These are phyloP conservation scores for Leccinum rimulosum DNA, from an alignment of 768 basidiomycete species.

Conservation along the genomic window DNA sequence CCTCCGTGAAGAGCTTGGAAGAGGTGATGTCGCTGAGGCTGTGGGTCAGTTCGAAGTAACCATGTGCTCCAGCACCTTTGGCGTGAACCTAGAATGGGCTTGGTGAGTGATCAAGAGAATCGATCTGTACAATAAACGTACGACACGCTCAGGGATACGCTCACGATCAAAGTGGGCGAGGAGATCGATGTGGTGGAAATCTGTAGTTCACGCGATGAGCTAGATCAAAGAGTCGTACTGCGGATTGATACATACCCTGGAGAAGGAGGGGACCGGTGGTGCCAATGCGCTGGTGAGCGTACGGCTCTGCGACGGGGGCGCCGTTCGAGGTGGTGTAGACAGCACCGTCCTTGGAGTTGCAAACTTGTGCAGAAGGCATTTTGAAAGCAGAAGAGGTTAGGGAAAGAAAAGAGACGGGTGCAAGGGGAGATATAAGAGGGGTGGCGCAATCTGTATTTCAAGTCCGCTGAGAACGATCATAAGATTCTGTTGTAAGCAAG, in stretches of 20 bases:
- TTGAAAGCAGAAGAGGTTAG: slow-evolving; percentile 3
- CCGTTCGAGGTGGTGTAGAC: slow-evolving; percentile 87
- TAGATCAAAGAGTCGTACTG: neutral
- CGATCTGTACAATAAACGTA: slow-evolving; percentile 33
- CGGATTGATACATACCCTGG: slow-evolving; percentile 56
- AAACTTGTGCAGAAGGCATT: slow-evolving; percentile 70
- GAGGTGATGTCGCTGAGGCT: slow-evolving; percentile 80
- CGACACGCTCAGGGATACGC: slow-evolving; percentile 94
- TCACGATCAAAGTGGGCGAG: slow-evolving; percentile 93
- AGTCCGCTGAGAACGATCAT: slow-evolving; percentile 23
- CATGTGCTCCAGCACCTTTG: slow-evolving; percentile 91
- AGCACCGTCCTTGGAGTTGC: slow-evolving; percentile 51
- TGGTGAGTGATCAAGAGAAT: slow-evolving; percentile 19
- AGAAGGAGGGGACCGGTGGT: slow-evolving; percentile 78
- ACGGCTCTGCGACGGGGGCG: slow-evolving; percentile 71
- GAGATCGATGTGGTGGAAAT: slow-evolving; percentile 87
- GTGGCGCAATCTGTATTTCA: slow-evolving; percentile 13
- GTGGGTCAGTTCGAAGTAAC: slow-evolving; percentile 88
- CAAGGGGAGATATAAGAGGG: slow-evolving; percentile 12
- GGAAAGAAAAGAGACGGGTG: neutral
- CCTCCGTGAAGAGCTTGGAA: slow-evolving; percentile 59
- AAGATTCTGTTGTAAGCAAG: slow-evolving; percentile 9
- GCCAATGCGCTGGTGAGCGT: slow-evolving; percentile 76
- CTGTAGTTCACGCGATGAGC: slow-evolving; percentile 37
- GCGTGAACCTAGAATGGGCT: slow-evolving; percentile 68